phyloP scores from a whole-genome alignment of 306 rosid genomes.

The Pyrus communis region DNA sequence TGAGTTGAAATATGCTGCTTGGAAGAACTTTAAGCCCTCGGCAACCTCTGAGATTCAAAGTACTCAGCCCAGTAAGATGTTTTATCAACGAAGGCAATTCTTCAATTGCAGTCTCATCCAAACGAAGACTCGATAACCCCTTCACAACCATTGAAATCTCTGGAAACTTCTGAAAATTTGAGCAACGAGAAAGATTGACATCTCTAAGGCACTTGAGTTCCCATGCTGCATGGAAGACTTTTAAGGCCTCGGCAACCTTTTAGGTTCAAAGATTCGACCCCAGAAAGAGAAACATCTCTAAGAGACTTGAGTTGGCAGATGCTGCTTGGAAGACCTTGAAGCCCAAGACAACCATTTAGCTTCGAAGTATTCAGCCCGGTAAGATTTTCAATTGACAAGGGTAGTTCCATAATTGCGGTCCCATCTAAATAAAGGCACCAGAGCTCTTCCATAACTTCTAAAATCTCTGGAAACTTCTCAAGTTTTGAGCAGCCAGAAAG shows the following conservation, averaged over 20 bases:
- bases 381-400: neutral
- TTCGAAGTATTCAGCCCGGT: neutral
- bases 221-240: no score
- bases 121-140: neutral
- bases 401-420: neutral
- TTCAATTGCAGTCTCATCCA: neutral
- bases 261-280: neutral
- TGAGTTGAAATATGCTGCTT: neutral
- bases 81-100: no score
- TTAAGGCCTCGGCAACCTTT: no score
- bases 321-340: neutral
- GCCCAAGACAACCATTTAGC: neutral
- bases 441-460: neutral
- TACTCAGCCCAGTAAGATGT: neutral
- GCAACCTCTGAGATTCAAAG: neutral
- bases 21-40: neutral
- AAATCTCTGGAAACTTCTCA: neutral
- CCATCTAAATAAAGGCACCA: no score
- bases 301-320: neutral
- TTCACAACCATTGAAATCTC: no score
- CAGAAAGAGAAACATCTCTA: neutral
- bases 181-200: neutral
- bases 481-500: neutral
- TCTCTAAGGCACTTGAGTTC: neutral
- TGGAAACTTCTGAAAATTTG: neutral